A percentile compares a stretch with the other conserved stretches of the same genome.
These are phyloP conservation scores for Colletotrichum lupini DNA, from an alignment of 2,329 filamentous ascomycete genomes.

Conservation along the genomic window DNA sequence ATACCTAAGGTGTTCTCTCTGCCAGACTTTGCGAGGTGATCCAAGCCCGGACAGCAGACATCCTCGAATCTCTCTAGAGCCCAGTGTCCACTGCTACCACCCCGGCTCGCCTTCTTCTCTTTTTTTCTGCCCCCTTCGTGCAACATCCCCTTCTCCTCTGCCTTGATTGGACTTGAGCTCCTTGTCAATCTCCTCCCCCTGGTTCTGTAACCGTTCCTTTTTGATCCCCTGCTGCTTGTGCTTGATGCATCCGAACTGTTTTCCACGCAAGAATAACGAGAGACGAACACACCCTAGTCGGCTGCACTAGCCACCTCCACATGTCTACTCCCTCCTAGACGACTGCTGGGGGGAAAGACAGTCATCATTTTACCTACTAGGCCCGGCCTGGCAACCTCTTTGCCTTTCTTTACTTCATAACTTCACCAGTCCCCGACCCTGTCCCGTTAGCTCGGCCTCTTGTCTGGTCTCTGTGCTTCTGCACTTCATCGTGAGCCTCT, in stretches of 20 bases:
- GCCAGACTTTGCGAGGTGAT: neutral
- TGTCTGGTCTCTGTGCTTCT: constrained; percentile 25
- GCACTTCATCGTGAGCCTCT: constrained; percentile 17
- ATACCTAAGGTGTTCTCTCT: neutral
- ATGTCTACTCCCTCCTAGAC: constrained; percentile 23
- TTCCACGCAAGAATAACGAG: constrained; percentile 20
- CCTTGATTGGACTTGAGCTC: constrained; percentile 25
- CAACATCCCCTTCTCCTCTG: constrained; percentile 4
- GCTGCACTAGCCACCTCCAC: constrained; percentile 35
- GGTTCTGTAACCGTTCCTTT: constrained; percentile 31
- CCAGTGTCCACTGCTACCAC: neutral
- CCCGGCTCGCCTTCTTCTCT: neutral
- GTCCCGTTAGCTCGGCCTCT: constrained; percentile 21
- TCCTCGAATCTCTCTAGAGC: neutral
- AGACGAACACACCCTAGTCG: constrained; percentile 32
- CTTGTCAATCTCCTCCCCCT: constrained; percentile 31
- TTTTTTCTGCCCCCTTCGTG: constrained; percentile 15
- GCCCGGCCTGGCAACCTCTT: constrained; percentile 23
- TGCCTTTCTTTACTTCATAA: constrained; percentile 33
- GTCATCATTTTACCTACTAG: constrained; percentile 34
- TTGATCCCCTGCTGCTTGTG: constrained; percentile 28
- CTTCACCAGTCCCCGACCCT: constrained; percentile 32
- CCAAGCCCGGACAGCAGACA: neutral
- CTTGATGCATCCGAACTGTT: constrained; percentile 35
- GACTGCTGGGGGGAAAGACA: constrained; percentile 15